Evolutionary conservation across 352 stramenopile genomes (phyloP), one percentile per base, ranked within the genome.

Genomic region (Peronospora destructor): DNA sequence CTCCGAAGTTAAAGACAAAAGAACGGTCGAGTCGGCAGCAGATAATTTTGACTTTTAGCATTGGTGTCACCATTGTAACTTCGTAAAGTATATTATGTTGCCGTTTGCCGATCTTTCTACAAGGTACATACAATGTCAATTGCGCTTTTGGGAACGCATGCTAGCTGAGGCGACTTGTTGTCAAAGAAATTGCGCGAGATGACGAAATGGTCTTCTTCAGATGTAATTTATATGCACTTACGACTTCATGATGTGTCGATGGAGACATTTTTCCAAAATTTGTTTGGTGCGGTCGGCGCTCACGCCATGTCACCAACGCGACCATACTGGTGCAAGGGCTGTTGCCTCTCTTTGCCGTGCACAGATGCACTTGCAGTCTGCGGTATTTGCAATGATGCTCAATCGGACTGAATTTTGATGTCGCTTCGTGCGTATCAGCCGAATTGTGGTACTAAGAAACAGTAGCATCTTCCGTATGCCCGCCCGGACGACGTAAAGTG

Each of bases 381-480:
- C 26, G 8, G 5, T n/a, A n/a, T n/a, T n/a, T n/a, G n/a, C n/a
- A n/a, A n/a, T n/a, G n/a, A n/a, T n/a, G n/a, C n/a, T 4, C 3
- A 21, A 21, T 21, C 19, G 4, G 23, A 16, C 44, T 13, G 8
- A 21, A 21, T 43, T 5, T 41, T 61, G 17, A 51, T 64, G 45
- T 82, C 66, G 2, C 71, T 74, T 6, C 63, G 73, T 3, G 76
- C 71, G 0, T 92, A 89, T 48, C 74, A 73, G 10, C 71, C 82
- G 0, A 79, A 92, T 66, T 92, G 82, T 58, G 78, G 79, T n/a
- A n/a, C n/a, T n/a, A n/a, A n/a, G n/a, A n/a, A n/a, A n/a, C n/a
- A n/a, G n/a, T n/a, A n/a, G 54, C 87, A 89, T 64, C 48, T 92
- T 21, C 87, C 78, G 36, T 85, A 71, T 62, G 78, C 78, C 25